Evolutionary conservation across 202 grass and related monocot genomes (phyloP).

Genomic region (Zoysia matrella): DNA sequence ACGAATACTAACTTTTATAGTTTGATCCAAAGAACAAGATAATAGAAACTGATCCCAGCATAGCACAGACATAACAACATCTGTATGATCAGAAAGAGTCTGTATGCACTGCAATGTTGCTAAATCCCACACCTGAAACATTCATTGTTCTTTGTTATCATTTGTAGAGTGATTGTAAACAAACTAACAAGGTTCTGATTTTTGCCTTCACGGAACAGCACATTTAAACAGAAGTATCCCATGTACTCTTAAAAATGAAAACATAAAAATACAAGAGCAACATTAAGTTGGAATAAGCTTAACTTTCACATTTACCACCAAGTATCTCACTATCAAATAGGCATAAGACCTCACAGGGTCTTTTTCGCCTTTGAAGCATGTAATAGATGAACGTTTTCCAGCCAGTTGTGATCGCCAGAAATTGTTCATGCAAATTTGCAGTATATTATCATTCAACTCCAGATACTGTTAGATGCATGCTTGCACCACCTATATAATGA

Average conservation of each 20-base stretch:
- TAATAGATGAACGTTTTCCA: constrained; percentile 6
- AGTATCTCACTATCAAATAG: not conserved
- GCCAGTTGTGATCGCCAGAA: constrained; percentile 28
- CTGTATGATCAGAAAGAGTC: no score
- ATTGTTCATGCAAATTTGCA: not conserved
- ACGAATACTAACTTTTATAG: no score
- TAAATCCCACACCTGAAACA: no score
- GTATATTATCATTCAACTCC: constrained; percentile 9
- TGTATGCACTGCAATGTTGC: no score
- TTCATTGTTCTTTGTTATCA: no score
- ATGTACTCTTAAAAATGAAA: constrained; percentile 19
- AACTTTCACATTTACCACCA: not conserved
- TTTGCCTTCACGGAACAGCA: not conserved
- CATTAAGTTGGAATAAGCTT: constrained; percentile 7
- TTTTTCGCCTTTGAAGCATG: not conserved
- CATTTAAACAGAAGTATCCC: constrained; percentile 14
- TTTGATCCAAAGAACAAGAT: no score
- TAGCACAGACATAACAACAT: no score
- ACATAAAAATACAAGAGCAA: not conserved
- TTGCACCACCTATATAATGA: constrained; percentile 12
- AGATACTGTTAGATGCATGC: constrained; percentile 26
- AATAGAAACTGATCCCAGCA: no score
- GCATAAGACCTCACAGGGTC: not conserved
- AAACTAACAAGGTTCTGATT: no score
- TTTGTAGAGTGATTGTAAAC: no score